Percentiles rank a stretch among this genome's conserved stretches.
Evolutionary conservation across 176 grass and related monocot species (phyloP).

Genomic region (Rhynchospora pubera): DNA sequence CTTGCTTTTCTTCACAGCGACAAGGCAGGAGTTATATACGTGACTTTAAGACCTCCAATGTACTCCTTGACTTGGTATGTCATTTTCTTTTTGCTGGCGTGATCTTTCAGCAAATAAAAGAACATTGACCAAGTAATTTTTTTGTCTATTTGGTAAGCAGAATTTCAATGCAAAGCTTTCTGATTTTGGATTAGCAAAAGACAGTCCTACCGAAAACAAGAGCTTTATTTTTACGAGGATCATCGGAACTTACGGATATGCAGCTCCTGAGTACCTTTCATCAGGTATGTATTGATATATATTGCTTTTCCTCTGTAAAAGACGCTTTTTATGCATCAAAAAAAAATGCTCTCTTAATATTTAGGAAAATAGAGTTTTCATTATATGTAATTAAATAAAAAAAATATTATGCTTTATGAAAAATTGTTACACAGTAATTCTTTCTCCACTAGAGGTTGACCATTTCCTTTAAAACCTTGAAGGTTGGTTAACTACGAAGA

Average conservation of each 20-base stretch:
- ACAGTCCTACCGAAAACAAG: conserved; percentile 55
- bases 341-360: background rate
- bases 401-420: too few relatives aligned
- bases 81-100: background rate
- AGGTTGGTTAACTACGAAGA: conserved; percentile 67
- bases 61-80: conserved; percentile 63
- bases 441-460: background rate
- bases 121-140: conserved; percentile 1
- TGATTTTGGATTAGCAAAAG: conserved; percentile 82
- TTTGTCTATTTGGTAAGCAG: conserved; percentile 18
- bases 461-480: background rate
- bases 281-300: conserved; percentile 31
- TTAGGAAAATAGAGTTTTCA: background rate
- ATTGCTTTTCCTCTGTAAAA: background rate
- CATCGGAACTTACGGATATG: conserved; percentile 81
- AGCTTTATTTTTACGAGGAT: conserved; percentile 79
- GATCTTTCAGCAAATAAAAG: background rate
- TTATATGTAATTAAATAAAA: background rate
- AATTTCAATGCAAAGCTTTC: conserved; percentile 82
- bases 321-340: too few relatives aligned
- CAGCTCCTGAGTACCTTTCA: conserved; percentile 77
- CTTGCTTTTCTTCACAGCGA: conserved; percentile 82
- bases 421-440: too few relatives aligned
- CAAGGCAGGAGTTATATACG: conserved; percentile 72
- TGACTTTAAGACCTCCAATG: conserved; percentile 86